Base-by-base conservation (phyloP, 2,329 filamentous ascomycete genomes). In the Scortechinia acanthostroma region DNA sequence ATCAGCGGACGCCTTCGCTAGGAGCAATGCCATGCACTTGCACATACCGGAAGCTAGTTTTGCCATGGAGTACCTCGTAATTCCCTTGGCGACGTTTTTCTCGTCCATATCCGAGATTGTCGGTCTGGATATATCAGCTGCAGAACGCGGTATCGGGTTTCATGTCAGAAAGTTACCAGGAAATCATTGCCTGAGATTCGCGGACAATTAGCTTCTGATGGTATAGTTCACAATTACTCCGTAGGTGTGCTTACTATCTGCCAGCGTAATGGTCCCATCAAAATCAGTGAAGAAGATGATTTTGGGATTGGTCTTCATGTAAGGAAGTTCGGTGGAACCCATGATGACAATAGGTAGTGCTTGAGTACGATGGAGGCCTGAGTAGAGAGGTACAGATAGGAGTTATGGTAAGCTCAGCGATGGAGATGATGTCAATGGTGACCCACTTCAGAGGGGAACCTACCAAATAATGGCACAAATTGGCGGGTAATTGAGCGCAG, bases 231-330 rank as follows among this genome's bases (percentile, higher is more conserved):
- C 25, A n/a, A 30, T 10, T 30, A 30, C 75, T n/a, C n/a, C n/a
- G n/a, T n/a, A 54, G 30, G 43, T 47, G 47, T 48, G 54, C 50
- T 53, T 19, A 40, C 35, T 40, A 46, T 47, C 20, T 14, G 20
- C 28, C 15, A 10, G 61, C 13, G 79, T 83, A 54, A 83, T 83
- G 4, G 78, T 85, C 48, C 81, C 81, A 57, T 86, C 81, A 55
- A 85, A 85, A 60, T 86, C 81, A 30, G 80, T 83, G 62, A 85
- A 85, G 66, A 86, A 84, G 62, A 86, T 82, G 60, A 79, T 73
- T 63, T 80, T 77, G 17, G 79, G 79, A 56, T 78, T 73, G 35
- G 35, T 40, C 17, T 10, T 19, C 35, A 40, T 10, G 17, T 40
- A 40, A 40, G 35, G 35, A 40, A 40, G 35, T 6, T 6, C 17